Percentiles rank a stretch among this genome's conserved stretches.
Evolutionary conservation across 2,329 filamentous ascomycete species (phyloP).

Genomic region (Trichophyton mentagrophytes): DNA sequence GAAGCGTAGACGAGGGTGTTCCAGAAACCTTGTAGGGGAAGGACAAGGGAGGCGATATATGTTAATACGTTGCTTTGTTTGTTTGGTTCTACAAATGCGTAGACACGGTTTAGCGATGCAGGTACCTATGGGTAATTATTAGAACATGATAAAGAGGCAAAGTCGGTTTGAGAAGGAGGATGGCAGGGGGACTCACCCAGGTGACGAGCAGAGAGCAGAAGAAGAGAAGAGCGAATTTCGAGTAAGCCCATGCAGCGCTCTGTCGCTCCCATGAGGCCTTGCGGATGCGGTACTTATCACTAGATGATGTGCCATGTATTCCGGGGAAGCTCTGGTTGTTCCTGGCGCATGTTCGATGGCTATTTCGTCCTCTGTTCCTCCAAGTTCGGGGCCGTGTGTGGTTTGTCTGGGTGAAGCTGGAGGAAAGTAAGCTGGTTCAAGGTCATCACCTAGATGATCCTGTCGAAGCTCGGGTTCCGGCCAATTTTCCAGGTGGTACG

Average conservation of each 20-base stretch:
- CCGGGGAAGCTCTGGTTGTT: not conserved
- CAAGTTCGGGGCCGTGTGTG: not conserved
- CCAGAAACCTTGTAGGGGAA: conserved; percentile 76
- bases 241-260: conserved; percentile 28
- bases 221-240: conserved; percentile 30
- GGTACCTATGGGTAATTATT: conserved; percentile 26
- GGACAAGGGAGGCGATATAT: conserved; percentile 57
- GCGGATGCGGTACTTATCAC: not conserved
- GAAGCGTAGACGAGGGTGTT: conserved; percentile 65
- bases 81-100: conserved; percentile 48
- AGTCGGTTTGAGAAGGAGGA: not conserved
- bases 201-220: conserved; percentile 32
- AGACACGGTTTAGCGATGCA: conserved; percentile 64
- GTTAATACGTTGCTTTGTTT: conserved; percentile 48
- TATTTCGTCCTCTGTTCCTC: not conserved
- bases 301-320: not conserved
- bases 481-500: not conserved
- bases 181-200: conserved; percentile 21
- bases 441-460: not conserved
- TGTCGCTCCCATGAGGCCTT: conserved; percentile 20
- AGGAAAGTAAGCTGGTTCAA: not conserved
- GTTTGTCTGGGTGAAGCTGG: not conserved
- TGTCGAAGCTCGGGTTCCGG: not conserved
- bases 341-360: not conserved
- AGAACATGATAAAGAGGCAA: not conserved